phyloP scores from a whole-genome alignment of 164 flowering plant species.

The Umbilicus rupestris region DNA sequence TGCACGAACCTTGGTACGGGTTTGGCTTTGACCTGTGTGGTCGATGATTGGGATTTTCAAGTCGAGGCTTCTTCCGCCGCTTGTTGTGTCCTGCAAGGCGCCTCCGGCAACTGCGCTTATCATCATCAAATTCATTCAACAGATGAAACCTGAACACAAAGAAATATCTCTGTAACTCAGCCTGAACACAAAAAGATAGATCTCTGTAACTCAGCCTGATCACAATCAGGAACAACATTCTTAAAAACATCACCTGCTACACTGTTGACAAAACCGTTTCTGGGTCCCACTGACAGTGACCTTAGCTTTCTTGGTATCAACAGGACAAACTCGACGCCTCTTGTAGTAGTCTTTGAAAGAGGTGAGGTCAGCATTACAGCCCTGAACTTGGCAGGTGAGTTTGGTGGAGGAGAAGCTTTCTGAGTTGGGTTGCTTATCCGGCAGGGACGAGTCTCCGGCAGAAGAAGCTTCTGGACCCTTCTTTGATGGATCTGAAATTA shows the following conservation, averaged over 20 bases:
- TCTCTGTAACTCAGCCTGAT: too few relatives aligned
- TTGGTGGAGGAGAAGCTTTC: background rate
- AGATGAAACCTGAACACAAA: conserved; percentile 44
- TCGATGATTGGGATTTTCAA: conserved; percentile 9
- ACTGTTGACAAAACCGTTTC: conserved; percentile 15
- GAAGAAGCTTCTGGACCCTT: conserved; percentile 7
- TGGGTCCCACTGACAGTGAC: conserved; percentile 17
- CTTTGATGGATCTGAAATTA: too few relatives aligned
- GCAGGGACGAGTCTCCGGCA: background rate
- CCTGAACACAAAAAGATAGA: too few relatives aligned
- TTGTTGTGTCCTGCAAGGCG: conserved; percentile 76
- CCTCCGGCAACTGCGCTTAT: conserved; percentile 65
- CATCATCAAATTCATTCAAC: conserved; percentile 63
- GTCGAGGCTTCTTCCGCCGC: conserved; percentile 57
- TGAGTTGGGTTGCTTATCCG: background rate
- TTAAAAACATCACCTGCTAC: background rate
- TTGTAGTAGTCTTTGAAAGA: conserved; percentile 18
- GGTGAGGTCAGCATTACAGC: conserved; percentile 14
- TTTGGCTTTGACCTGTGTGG: conserved; percentile 14
- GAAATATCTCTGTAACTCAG: background rate
- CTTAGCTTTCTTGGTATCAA: conserved; percentile 16
- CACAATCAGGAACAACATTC: background rate
- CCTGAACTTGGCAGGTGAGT: conserved; percentile 16
- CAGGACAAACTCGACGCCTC: conserved; percentile 15
- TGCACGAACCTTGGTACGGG: conserved; percentile 19